Conservation (phyloP, 345 rosid genomes). For the Linum tenue region DNA sequence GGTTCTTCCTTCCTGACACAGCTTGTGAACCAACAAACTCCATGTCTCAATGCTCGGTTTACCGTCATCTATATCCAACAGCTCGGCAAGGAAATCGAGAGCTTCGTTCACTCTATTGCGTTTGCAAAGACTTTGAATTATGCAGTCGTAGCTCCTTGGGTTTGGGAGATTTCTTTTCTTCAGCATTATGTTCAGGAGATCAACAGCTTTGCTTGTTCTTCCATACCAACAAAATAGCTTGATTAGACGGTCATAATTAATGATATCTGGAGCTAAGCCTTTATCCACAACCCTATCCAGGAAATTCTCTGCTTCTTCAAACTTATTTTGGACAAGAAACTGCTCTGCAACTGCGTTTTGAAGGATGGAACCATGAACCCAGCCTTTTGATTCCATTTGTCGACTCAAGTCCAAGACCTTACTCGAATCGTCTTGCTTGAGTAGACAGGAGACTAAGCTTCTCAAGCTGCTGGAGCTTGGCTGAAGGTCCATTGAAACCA, state of each 20-base stretch:
- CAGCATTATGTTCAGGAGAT: conserved; percentile 59
- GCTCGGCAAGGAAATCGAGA: conserved; percentile 54
- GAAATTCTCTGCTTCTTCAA: conserved; percentile 47
- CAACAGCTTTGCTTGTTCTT: conserved; percentile 38
- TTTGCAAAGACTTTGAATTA: conserved; percentile 37
- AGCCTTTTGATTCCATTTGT: conserved; percentile 47
- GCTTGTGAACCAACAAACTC: conserved; percentile 31
- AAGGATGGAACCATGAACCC: conserved; percentile 35
- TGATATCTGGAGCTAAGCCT: conserved; percentile 23
- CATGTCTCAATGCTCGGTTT: conserved; percentile 44
- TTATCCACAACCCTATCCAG: conserved; percentile 36
- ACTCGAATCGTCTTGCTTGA: conserved; percentile 35
- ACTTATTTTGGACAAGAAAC: conserved; percentile 34
- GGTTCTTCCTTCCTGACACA: conserved; percentile 34
- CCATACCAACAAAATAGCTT: conserved; percentile 39
- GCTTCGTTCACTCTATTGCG: conserved; percentile 36
- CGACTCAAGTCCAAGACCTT: conserved; percentile 39
- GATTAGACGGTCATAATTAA: conserved; percentile 45
- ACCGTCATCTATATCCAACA: conserved; percentile 37
- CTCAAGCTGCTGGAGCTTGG: conserved; percentile 56
- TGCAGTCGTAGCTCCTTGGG: conserved; percentile 48
- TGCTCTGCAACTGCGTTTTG: conserved; percentile 40
- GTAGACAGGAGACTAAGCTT: conserved; percentile 29
- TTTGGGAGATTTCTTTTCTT: conserved; percentile 39
- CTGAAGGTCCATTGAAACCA: conserved; percentile 48